Evolutionary conservation across 2,329 filamentous ascomycete genomes (phyloP).

Genomic region (Arthroderma sp.): DNA sequence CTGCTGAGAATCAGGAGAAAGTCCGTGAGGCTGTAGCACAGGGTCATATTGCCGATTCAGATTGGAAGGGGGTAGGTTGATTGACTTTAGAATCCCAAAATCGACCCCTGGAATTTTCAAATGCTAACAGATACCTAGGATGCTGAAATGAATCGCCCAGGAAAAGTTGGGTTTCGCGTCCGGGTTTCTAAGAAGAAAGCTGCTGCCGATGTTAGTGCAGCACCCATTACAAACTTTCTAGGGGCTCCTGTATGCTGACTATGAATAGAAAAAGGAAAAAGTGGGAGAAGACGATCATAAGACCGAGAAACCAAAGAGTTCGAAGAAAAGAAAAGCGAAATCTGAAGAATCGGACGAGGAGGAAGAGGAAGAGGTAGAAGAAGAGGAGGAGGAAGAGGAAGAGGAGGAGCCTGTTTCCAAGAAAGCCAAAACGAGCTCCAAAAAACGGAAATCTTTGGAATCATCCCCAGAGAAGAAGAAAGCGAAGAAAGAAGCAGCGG

Average conservation of each 20-base stretch:
- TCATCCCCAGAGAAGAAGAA: constrained; percentile 6
- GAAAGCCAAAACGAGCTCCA: constrained; percentile 10
- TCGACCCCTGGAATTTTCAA: constrained; percentile 2
- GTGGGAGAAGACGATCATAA: constrained; percentile 24
- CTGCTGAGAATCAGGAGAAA: constrained; percentile 57
- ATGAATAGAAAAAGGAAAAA: constrained; percentile 11
- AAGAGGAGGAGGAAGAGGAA: constrained; percentile 9
- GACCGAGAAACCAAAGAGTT: background rate
- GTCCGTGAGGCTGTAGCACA: constrained; percentile 57
- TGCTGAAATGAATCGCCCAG: constrained; percentile 56
- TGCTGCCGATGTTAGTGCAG: constrained; percentile 2
- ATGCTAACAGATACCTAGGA: constrained; percentile 41
- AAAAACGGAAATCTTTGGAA: constrained; percentile 6
- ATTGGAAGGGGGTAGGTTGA: constrained; percentile 69
- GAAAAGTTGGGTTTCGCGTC: constrained; percentile 49
- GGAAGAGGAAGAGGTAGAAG: constrained; percentile 8
- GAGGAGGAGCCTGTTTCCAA: constrained; percentile 10
- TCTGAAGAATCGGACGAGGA: constrained; percentile 8
- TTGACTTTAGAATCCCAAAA: constrained; percentile 1
- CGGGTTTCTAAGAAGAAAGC: constrained; percentile 22
- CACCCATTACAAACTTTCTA: background rate
- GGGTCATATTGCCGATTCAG: constrained; percentile 69
- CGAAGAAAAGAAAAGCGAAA: background rate
- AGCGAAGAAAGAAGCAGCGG: constrained; percentile 9
- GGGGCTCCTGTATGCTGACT: background rate